These are phyloP conservation scores for Apiospora aurea DNA, from an alignment of 2,329 filamentous ascomycete species.

Conservation along the genomic window DNA sequence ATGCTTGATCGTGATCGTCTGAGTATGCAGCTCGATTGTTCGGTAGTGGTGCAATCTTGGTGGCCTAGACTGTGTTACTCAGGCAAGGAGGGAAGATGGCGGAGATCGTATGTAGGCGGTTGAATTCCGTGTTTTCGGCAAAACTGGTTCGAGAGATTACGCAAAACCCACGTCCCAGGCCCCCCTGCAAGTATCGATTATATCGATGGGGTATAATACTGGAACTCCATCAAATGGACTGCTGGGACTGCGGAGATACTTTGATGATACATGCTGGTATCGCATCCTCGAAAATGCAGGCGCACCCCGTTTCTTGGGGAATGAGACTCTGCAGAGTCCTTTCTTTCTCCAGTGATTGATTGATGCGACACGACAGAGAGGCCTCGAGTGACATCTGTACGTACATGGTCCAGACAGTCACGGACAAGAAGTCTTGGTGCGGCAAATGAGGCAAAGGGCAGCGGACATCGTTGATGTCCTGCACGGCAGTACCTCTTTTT, in stretches of 20 bases:
- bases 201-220: slow-evolving; percentile 1
- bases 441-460: neutral
- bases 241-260: slow-evolving; percentile 9
- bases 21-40: slow-evolving; percentile 19
- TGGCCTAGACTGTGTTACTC: slow-evolving; percentile 10
- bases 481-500: neutral
- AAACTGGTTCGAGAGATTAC: slow-evolving; percentile 21
- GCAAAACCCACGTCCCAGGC: slow-evolving; percentile 14
- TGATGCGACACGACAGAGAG: too few species aligned
- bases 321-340: neutral
- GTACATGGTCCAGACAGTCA: neutral
- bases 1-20: slow-evolving; percentile 19
- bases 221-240: slow-evolving; percentile 3
- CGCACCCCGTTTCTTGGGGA: slow-evolving; percentile 10
- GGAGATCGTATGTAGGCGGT: slow-evolving; percentile 18
- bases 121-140: slow-evolving; percentile 21
- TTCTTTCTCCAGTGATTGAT: neutral
- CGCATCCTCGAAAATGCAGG: slow-evolving; percentile 1
- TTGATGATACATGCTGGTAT: slow-evolving; percentile 9
- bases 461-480: neutral
- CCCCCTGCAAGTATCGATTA: slow-evolving; percentile 17
- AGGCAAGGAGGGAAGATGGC: slow-evolving; percentile 9
- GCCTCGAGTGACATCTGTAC: neutral
- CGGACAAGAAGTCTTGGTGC: neutral
- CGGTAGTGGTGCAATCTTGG: slow-evolving; percentile 9